These are phyloP conservation scores for Blastocystis sp. DNA, from an alignment of 352 stramenopile genomes.

Conservation along the genomic window DNA sequence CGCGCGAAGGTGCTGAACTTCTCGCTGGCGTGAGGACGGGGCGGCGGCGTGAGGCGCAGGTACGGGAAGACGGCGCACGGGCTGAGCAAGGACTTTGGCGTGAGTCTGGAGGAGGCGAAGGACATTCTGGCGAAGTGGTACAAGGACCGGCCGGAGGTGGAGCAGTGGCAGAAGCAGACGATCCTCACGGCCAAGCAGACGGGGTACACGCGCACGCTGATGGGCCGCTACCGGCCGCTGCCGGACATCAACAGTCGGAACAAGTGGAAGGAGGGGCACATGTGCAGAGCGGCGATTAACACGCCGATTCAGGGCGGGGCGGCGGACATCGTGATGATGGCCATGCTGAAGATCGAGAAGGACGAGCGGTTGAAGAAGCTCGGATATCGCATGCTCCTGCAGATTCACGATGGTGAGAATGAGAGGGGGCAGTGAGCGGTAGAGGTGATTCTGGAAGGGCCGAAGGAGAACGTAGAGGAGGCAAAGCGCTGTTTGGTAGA, in stretches of 20 bases:
- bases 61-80: slow-evolving; percentile 98
- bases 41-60: not conserved
- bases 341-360: slow-evolving; percentile 94
- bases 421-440: slow-evolving; percentile 78
- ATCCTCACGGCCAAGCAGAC: slow-evolving; percentile 81
- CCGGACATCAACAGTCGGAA: slow-evolving; percentile 82
- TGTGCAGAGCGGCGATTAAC: slow-evolving; percentile 94
- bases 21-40: slow-evolving; percentile 82
- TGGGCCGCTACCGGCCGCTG: slow-evolving; percentile 91
- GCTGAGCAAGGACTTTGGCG: slow-evolving; percentile 87
- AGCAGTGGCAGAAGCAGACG: slow-evolving; percentile 86
- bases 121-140: slow-evolving; percentile 93
- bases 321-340: slow-evolving; percentile 97
- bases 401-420: slow-evolving; percentile 74
- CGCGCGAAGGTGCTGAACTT: slow-evolving; percentile 99
- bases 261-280: slow-evolving; percentile 76
- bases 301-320: slow-evolving; percentile 97
- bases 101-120: slow-evolving; percentile 78
- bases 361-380: slow-evolving; percentile 84
- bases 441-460: slow-evolving; percentile 96
- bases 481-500: slow-evolving; percentile 77
- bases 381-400: slow-evolving; percentile 94
- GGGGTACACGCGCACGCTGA: slow-evolving; percentile 87
- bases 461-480: slow-evolving; percentile 89
- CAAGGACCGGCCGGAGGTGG: slow-evolving; percentile 79